Percentiles rank a stretch among this genome's conserved stretches.
Conservation (phyloP, 140 eudicot genomes). For the Cichorium intybus region DNA sequence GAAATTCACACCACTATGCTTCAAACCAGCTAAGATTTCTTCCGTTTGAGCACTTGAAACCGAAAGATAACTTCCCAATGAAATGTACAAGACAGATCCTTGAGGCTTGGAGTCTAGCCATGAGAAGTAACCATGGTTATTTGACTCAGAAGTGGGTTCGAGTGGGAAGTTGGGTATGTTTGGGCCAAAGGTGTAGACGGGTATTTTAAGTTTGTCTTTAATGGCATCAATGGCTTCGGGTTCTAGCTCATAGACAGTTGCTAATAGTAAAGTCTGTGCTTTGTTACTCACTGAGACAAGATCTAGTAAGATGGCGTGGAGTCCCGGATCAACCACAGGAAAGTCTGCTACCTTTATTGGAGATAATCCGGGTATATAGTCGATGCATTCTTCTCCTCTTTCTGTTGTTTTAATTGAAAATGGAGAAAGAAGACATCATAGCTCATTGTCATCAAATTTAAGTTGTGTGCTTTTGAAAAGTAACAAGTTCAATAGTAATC, state of each 20-base stretch:
- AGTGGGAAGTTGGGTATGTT: slow-evolving; percentile 35
- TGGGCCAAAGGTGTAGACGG: slow-evolving; percentile 30
- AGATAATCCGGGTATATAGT: slow-evolving; percentile 49
- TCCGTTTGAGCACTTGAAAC: slow-evolving; percentile 33
- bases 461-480: too few species aligned
- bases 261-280: slow-evolving; percentile 36
- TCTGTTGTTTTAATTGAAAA: background rate
- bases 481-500: too few species aligned
- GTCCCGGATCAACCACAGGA: slow-evolving; percentile 33
- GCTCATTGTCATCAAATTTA: too few species aligned
- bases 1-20: slow-evolving; percentile 41
- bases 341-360: slow-evolving; percentile 41
- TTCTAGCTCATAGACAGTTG: slow-evolving; percentile 49
- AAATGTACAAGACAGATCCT: slow-evolving; percentile 30
- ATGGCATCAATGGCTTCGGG: slow-evolving; percentile 24
- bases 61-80: slow-evolving; percentile 35
- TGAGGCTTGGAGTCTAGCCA: slow-evolving; percentile 43
- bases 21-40: slow-evolving; percentile 29
- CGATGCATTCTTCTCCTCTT: slow-evolving; percentile 33
- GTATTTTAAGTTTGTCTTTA: slow-evolving; percentile 17
- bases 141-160: background rate
- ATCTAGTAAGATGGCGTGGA: slow-evolving; percentile 2
- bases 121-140: slow-evolving; percentile 6
- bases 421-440: too few species aligned
- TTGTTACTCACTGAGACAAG: slow-evolving; percentile 17